Percentiles rank a stretch among this genome's conserved stretches.
These are phyloP conservation scores for Saxispiralis lemnorum DNA, from an alignment of 495 filamentous ascomycete species.

Conservation along the genomic window DNA sequence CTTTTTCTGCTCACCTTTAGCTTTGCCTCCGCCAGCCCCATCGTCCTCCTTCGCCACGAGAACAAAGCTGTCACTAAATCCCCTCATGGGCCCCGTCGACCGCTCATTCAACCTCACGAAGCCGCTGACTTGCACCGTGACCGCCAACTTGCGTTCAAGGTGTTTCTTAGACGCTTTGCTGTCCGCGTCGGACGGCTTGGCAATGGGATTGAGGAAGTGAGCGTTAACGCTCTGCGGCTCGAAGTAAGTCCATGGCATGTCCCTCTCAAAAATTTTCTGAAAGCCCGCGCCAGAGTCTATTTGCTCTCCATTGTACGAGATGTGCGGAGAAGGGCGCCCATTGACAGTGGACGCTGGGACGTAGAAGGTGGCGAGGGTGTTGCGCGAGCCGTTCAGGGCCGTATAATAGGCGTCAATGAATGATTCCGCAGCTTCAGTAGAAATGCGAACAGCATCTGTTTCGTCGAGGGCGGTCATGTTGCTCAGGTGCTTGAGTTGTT, in stretches of 20 bases:
- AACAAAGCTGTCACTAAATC: slow-evolving; percentile 59
- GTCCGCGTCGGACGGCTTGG: slow-evolving; percentile 17
- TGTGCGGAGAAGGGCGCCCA: slow-evolving; percentile 30
- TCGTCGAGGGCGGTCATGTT: slow-evolving; percentile 12
- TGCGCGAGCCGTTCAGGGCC: slow-evolving; percentile 37
- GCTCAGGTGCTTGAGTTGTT: not conserved
- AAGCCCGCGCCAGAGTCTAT: slow-evolving; percentile 38
- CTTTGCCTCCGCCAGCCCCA: slow-evolving; percentile 26
- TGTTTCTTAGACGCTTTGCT: slow-evolving; percentile 23
- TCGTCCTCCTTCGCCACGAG: slow-evolving; percentile 49
- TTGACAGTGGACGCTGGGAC: slow-evolving; percentile 26
- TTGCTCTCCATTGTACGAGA: slow-evolving; percentile 49
- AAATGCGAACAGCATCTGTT: slow-evolving; percentile 9
- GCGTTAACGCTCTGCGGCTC: slow-evolving; percentile 52
- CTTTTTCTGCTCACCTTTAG: slow-evolving; percentile 20
- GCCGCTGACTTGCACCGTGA: slow-evolving; percentile 50
- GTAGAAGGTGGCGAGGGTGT: slow-evolving; percentile 41
- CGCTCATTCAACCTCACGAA: slow-evolving; percentile 43
- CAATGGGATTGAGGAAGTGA: slow-evolving; percentile 54
- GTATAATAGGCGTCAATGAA: slow-evolving; percentile 22
- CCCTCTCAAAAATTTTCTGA: slow-evolving; percentile 40
- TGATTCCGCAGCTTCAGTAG: slow-evolving; percentile 17
- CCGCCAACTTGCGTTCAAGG: slow-evolving; percentile 42
- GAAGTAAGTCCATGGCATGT: slow-evolving; percentile 42
- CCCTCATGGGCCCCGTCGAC: slow-evolving; percentile 36